Base-by-base conservation (phyloP, 805 yeast species). In the Helenozyma baotianmanensis region DNA sequence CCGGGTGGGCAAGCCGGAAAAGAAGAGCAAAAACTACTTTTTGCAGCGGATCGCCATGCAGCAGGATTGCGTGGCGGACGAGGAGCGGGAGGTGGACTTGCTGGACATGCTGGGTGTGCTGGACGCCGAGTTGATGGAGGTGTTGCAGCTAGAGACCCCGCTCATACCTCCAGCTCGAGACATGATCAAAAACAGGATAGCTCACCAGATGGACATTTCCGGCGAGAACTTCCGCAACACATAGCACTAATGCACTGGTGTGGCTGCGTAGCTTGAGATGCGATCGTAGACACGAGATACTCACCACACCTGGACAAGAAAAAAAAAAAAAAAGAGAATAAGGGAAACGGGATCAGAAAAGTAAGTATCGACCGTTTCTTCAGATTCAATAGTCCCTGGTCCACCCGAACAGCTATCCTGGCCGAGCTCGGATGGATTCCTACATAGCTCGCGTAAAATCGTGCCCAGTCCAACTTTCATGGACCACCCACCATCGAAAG, bases 11-110 rank as follows among this genome's bases (percentile, higher is more conserved):
- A 31, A 28, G 27, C 39, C 39, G n/a, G 31, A 32, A 14, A 34
- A 13, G 22, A 45, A 35, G 24, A 34, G 33, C 11, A 40, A 32
- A 18, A 43, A 35, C 30, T 43, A 43, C 32, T 42, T 54, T 25
- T 38, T 62, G 15, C 50, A 53, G 17, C 42, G 58, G 23, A 62
- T 62, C 25, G 67, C 67, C 18, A 50, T 62, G 56, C 69, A 62
- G 43, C 61, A 62, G 47, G 65, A 62, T 35, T 53, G 56, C 35
- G 64, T 59, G 16, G 57, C 53, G 17, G 53, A 39, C 8, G 28
- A 16, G 3, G 26, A 27, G 2, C 48, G 40, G 5, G 40, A 37
- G 6, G 4, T 27, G 9, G 14, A 10, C 6, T 11, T 11, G 12
- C 14, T 13, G 7, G 28, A 30, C 9, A 19, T 12, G 6, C 4